These are phyloP conservation scores for Hypseocharis bilobata DNA, from an alignment of 441 rosid genomes.

Conservation along the genomic window DNA sequence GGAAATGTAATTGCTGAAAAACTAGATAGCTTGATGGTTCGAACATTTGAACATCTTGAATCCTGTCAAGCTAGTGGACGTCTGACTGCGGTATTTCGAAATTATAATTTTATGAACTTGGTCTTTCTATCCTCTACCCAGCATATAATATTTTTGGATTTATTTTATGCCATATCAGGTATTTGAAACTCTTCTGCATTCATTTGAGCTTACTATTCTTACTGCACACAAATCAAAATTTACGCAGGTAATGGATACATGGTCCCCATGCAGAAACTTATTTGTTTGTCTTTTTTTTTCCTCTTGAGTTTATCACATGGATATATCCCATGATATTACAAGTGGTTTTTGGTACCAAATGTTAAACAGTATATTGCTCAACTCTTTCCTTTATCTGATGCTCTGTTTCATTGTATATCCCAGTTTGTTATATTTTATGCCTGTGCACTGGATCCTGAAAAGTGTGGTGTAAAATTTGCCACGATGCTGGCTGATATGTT, in stretches of 20 bases:
- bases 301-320: not conserved
- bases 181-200: conserved; percentile 52
- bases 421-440: conserved; percentile 87
- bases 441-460: conserved; percentile 71
- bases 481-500: conserved; percentile 41
- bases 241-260: conserved; percentile 46
- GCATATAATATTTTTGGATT: not conserved
- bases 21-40: conserved; percentile 62
- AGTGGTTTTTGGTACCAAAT: not conserved
- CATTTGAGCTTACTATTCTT: conserved; percentile 53
- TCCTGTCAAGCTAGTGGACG: conserved; percentile 49
- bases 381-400: conserved; percentile 1
- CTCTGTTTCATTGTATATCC: conserved; percentile 18
- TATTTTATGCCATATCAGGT: conserved; percentile 36
- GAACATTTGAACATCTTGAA: conserved; percentile 73
- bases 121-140: not conserved
- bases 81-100: conserved; percentile 47
- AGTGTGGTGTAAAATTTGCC: conserved; percentile 63
- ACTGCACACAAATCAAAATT: conserved; percentile 65
- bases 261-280: not conserved
- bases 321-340: not conserved
- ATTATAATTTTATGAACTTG: not conserved
- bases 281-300: not conserved
- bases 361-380: not conserved
- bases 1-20: conserved; percentile 51